phyloP scores from a whole-genome alignment of 1,284 basidiomycete species.

The Sutorius eximius region DNA sequence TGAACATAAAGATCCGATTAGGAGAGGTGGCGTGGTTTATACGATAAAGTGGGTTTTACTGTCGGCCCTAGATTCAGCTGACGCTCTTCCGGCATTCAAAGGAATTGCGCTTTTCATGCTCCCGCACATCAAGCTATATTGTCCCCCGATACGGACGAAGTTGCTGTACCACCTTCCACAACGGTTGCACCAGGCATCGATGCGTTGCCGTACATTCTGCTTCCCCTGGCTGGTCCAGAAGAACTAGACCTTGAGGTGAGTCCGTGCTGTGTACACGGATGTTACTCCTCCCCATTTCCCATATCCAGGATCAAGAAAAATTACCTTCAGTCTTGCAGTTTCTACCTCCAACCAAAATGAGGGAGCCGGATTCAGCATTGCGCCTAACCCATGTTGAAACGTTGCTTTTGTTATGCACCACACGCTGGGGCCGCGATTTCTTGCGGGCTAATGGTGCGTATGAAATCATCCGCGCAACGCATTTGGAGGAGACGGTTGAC shows the following conservation, averaged over 20 bases:
- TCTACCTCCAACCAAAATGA: conserved; percentile 79
- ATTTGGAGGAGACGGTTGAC: conserved; percentile 79
- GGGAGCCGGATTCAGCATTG: conserved; percentile 80
- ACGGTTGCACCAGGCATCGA: conserved; percentile 74
- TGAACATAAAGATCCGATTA: conserved; percentile 82
- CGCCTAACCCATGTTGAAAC: conserved; percentile 89
- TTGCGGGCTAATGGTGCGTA: conserved; percentile 85
- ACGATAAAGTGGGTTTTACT: conserved; percentile 70
- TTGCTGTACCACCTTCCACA: conserved; percentile 56
- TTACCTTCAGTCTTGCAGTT: conserved; percentile 87
- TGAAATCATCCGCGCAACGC: conserved; percentile 79
- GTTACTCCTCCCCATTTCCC: background rate
- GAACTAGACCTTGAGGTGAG: conserved; percentile 87
- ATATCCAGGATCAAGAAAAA: conserved; percentile 79
- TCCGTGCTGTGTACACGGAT: background rate
- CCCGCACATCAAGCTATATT: conserved; percentile 71
- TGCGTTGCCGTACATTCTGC: conserved; percentile 78
- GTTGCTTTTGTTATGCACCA: conserved; percentile 86
- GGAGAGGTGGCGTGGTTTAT: conserved; percentile 83
- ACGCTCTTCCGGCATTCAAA: conserved; percentile 31
- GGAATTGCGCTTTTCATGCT: conserved; percentile 77
- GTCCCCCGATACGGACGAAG: conserved; percentile 51
- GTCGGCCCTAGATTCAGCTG: conserved; percentile 8
- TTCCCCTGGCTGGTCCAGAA: conserved; percentile 93
- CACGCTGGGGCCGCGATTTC: conserved; percentile 82